These are phyloP conservation scores for Phytophthora palmivora DNA, from an alignment of 352 stramenopile species.

Conservation along the genomic window DNA sequence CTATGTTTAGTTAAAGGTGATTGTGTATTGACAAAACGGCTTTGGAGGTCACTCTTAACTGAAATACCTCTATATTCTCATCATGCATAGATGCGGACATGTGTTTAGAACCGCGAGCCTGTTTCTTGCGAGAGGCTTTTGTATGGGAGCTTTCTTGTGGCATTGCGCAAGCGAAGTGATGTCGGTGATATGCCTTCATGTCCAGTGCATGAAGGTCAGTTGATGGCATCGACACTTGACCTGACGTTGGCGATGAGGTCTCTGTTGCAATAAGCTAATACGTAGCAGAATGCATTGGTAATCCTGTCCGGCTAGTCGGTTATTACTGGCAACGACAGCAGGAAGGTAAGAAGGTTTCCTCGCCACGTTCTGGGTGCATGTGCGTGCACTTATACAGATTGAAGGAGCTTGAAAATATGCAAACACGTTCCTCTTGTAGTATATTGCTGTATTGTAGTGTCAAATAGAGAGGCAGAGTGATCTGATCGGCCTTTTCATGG, in stretches of 20 bases:
- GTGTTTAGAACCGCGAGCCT: slow-evolving; percentile 12
- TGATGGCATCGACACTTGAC: slow-evolving; percentile 7
- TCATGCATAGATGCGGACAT: background rate
- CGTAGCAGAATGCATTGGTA: too few relatives aligned
- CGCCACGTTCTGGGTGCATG: background rate
- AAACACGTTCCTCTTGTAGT: slow-evolving; percentile 12
- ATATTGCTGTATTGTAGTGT: slow-evolving; percentile 6
- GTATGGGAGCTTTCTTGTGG: slow-evolving; percentile 17
- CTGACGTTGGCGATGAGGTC: background rate
- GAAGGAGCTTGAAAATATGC: background rate
- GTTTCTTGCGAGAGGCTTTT: slow-evolving; percentile 16
- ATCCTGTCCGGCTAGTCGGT: too few relatives aligned
- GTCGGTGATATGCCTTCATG: background rate
- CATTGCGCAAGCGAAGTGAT: slow-evolving; percentile 24
- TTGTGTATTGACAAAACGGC: background rate
- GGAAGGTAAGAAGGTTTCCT: slow-evolving; percentile 25
- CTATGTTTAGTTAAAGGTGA: background rate
- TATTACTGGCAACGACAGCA: background rate
- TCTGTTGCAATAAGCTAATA: too few relatives aligned
- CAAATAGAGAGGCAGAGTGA: slow-evolving; percentile 11
- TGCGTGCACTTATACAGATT: background rate
- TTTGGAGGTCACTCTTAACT: background rate
- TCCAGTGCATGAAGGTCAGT: too few relatives aligned
- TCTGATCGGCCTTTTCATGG: slow-evolving; percentile 18
- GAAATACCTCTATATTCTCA: background rate